Evolutionary conservation across 139 green algal species (phyloP).

Genomic region (Chlamydomonas sp.): DNA sequence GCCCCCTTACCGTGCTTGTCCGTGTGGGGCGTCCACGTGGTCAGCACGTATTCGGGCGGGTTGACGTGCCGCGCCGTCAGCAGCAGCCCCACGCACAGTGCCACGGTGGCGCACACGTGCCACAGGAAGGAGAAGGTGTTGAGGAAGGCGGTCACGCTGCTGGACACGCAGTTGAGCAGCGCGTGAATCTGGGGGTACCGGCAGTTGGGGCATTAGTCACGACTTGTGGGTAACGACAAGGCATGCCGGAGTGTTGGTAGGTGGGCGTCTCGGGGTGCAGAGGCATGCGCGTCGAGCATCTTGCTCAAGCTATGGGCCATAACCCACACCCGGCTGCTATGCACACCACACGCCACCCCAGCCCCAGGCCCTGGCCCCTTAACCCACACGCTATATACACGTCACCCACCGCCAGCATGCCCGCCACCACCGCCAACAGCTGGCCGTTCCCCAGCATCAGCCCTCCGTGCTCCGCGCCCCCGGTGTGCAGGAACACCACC

Average conservation of each 20-base stretch:
- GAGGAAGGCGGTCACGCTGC: constrained; percentile 23
- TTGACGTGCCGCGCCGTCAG: constrained; percentile 46
- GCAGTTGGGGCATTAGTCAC: not conserved
- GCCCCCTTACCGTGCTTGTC: not conserved
- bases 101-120: constrained; percentile 56
- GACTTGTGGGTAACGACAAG: too few relatives aligned
- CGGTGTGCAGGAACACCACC: constrained; percentile 37
- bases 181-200: constrained; percentile 14
- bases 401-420: constrained; percentile 5
- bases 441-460: not conserved
- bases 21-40: constrained; percentile 36
- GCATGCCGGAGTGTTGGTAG: too few relatives aligned
- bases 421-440: not conserved
- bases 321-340: not conserved
- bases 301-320: not conserved
- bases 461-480: not conserved
- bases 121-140: constrained; percentile 55
- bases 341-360: not conserved
- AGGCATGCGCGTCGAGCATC: not conserved
- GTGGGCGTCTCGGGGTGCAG: not conserved
- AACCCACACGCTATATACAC: not conserved
- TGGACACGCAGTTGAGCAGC: constrained; percentile 46
- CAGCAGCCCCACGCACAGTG: constrained; percentile 52
- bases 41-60: constrained; percentile 51
- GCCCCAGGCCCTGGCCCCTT: not conserved